Base-by-base conservation (phyloP, 2,329 filamentous ascomycete genomes). In the Plectosphaerella sp. region DNA sequence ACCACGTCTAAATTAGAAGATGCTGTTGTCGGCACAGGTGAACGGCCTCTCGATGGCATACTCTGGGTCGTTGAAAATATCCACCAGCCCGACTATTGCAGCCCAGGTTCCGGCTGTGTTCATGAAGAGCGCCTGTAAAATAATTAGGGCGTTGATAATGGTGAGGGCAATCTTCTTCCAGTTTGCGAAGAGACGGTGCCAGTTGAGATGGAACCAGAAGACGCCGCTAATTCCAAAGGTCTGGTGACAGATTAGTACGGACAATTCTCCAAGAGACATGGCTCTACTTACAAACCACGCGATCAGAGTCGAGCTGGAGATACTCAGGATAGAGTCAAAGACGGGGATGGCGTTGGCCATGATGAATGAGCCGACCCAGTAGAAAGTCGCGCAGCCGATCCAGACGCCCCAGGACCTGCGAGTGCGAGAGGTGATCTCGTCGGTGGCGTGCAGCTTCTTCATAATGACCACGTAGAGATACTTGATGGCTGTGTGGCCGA, bases 141-240 rank as follows among this genome's bases (percentile, higher is more conserved):
- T 63, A 25, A 68, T 62, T 48, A 66, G 61, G 12, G 51, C 55
- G 47, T 69, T 71, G 48, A 66, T 16, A 35, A 57, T 57, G 47
- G 60, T 58, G 42, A 66, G 53, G 11, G 53, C 37, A 12, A 62
- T 69, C 54, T 67, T 68, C 49, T 54, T 61, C 61, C 58, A 59
- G 51, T 51, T 58, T 47, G 47, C 58, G 46, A 67, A 65, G 48
- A 62, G 60, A 42, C 61, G 53, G 47, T 63, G 57, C 66, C 65
- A 66, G 62, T 70, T 68, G 53, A 67, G 61, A 58, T 66, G 64
- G 59, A 69, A 64, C 67, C 66, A 69, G 53, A 67, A 66, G 43
- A 69, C 57, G 54, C 58, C 65, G 48, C 61, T 63, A 59, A 69
- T 61, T 49, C 67, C 67, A 58, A 69, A 69, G 25, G 67, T 68